Base-by-base conservation (phyloP, 345 rosid species). In the Corchorus olitorius region DNA sequence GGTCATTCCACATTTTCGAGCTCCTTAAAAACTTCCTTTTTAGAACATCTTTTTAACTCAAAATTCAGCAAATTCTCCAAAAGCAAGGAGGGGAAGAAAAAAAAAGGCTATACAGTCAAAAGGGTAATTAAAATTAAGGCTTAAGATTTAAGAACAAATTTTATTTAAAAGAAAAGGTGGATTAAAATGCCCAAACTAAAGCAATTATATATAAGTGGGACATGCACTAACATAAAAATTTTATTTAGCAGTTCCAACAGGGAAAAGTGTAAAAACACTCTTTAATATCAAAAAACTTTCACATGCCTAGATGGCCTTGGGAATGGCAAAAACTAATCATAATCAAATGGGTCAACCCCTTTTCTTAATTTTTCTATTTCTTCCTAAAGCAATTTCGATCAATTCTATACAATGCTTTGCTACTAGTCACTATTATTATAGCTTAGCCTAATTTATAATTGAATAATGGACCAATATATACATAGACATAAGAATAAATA, bases 271-370 rank as follows among this genome's bases (percentile, higher is more conserved):
- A 20, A 41, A 27, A 27, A 72, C 63, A 67, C 34, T 56, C 55
- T 35, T 69, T 82, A 45, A 13, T 45, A 75, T 77, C 73, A 54
- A 64, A 73, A 59, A 70, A 75, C n/a, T 48, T 54, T 73, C 82
- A 72, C 83, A 70, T 80, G 77, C 81, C 69, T 73, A 75, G 72
- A 81, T 83, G 84, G 83, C 90, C 78, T 89, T 81, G 93, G 91
- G 88, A 89, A 88, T 84, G 82, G 5, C 77, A 80, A 75, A 79
- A 65, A 65, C 34, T 35, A 77, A 81, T 83, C 70, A 77, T 77
- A 73, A 71, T 78, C 79, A 76, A 77, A 82, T 79, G 69, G 84
- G 84, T 87, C 86, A 81, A 81, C 80, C 67, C 62, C 77, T 75
- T 78, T 76, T 76, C 54, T 63, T 52, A 19, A n/a, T 66, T 74